Conservation (phyloP, 139 green algal genomes). For the Edaphochlamys debaryana region DNA sequence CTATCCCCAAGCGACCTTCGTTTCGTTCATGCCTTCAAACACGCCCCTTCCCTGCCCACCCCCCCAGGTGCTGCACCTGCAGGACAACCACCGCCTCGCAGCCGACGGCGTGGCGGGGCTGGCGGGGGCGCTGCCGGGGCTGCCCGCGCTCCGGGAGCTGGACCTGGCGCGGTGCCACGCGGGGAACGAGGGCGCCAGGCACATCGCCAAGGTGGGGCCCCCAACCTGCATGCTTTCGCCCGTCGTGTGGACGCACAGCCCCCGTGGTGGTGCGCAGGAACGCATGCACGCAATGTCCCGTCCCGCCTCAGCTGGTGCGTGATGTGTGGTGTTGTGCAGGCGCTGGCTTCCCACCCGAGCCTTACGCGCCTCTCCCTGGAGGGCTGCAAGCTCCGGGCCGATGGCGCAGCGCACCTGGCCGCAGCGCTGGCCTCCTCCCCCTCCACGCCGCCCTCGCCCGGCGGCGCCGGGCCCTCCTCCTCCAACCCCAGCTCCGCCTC, state of each 20-base stretch:
- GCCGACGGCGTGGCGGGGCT: constrained; percentile 27
- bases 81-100: constrained; percentile 17
- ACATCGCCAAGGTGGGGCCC: constrained; percentile 34
- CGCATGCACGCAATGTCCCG: no score
- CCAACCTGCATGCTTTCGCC: no score
- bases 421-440: constrained; percentile 30
- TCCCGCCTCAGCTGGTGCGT: no score
- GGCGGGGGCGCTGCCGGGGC: neutral
- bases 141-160: constrained; percentile 34
- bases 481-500: no score
- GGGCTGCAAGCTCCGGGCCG: constrained; percentile 57
- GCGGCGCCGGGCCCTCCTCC: neutral
- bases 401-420: constrained; percentile 47
- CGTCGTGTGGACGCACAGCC: no score
- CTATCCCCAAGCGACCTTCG: no score
- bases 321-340: no score
- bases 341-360: neutral
- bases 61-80: constrained; percentile 21
- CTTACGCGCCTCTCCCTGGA: neutral
- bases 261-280: no score
- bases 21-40: no score
- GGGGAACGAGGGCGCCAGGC: constrained; percentile 45
- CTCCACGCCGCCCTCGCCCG: neutral
- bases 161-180: constrained; percentile 43
- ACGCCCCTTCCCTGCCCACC: no score